These are phyloP conservation scores for Piromyces sp. DNA, from an alignment of 192 early-diverging fungal species.

Conservation along the genomic window DNA sequence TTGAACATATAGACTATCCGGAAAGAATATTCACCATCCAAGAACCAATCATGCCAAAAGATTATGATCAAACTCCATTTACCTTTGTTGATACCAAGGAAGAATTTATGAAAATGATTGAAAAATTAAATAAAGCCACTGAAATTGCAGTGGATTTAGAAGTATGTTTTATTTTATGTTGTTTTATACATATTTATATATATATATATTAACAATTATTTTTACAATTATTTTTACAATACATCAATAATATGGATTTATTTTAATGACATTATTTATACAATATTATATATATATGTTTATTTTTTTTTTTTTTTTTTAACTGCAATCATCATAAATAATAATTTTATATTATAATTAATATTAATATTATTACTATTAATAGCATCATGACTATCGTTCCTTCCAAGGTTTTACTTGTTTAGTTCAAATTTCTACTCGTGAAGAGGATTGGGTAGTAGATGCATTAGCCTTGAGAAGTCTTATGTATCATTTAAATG, in stretches of 20 bases:
- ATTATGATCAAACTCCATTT: slow-evolving; percentile 50
- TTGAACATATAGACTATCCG: slow-evolving; percentile 60
- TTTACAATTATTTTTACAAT: too few relatives aligned
- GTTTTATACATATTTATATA: too few relatives aligned
- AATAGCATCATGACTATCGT: slow-evolving; percentile 80
- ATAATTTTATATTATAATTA: too few relatives aligned
- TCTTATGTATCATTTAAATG: slow-evolving; percentile 55
- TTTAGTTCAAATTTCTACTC: slow-evolving; percentile 80
- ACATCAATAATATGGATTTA: too few relatives aligned
- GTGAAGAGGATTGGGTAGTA: slow-evolving; percentile 72
- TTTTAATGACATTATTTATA: too few relatives aligned
- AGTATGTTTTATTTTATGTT: slow-evolving; percentile 1
- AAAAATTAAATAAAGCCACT: slow-evolving; percentile 27
- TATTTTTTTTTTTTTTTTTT: too few relatives aligned
- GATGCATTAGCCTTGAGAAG: slow-evolving; percentile 70
- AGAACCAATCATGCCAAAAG: slow-evolving; percentile 18
- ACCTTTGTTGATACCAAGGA: slow-evolving; percentile 71
- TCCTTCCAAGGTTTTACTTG: slow-evolving; percentile 91
- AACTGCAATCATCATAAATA: too few relatives aligned
- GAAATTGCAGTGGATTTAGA: slow-evolving; percentile 90
- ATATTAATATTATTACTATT: not conserved
- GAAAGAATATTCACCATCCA: slow-evolving; percentile 36
- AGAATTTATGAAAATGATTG: slow-evolving; percentile 41
- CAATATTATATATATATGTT: too few relatives aligned
- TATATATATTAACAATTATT: too few relatives aligned